Evolutionary conservation across 495 filamentous ascomycete genomes (phyloP).

Genomic region (Tuber melanosporum): DNA sequence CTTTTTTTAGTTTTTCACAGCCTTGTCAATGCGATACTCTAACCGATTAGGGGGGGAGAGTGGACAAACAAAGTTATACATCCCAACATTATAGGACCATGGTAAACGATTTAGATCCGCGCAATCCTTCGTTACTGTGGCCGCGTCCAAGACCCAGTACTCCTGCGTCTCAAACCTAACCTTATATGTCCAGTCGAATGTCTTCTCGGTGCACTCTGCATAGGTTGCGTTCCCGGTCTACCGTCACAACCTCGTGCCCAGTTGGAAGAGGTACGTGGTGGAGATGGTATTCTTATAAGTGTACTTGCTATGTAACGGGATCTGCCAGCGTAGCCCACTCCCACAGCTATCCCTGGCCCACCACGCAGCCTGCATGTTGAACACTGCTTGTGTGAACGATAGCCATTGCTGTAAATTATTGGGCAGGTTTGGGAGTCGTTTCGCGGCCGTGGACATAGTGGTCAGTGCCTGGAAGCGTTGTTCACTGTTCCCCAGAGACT

Average conservation of each 20-base stretch:
- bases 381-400: conserved; percentile 69
- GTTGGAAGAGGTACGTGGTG: conserved; percentile 62
- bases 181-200: conserved; percentile 61
- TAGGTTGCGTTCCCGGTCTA: conserved; percentile 68
- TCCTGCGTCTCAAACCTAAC: conserved; percentile 50
- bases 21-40: conserved; percentile 8
- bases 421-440: conserved; percentile 62
- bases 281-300: conserved; percentile 63
- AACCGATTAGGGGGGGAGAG: conserved; percentile 1
- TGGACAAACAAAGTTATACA: conserved; percentile 51
- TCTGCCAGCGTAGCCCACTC: conserved; percentile 81
- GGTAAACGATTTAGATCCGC: conserved; percentile 50
- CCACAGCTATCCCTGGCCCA: conserved; percentile 57
- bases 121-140: conserved; percentile 49
- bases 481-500: conserved; percentile 68
- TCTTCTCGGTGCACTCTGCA: conserved; percentile 59
- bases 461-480: conserved; percentile 79
- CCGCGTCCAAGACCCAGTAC: conserved; percentile 57
- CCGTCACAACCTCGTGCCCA: conserved; percentile 61
- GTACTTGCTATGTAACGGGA: conserved; percentile 74
- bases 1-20: conserved; percentile 8
- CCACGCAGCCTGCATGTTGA: conserved; percentile 62
- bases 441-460: conserved; percentile 73
- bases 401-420: conserved; percentile 62
- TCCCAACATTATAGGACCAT: conserved; percentile 66